These are phyloP conservation scores for Ceratonia siliqua DNA, from an alignment of 306 rosid species.

Conservation along the genomic window DNA sequence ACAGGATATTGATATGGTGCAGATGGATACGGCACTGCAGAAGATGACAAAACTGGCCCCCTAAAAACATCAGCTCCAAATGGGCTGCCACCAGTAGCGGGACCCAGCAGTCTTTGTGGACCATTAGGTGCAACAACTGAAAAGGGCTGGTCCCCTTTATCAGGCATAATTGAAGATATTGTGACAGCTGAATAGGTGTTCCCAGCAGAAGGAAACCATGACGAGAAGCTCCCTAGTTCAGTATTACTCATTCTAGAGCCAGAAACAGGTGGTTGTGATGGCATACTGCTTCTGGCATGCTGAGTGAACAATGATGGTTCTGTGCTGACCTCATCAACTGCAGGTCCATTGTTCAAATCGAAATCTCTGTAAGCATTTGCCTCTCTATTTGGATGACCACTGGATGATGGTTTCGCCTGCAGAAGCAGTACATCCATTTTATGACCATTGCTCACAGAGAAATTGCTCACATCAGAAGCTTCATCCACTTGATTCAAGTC, in stretches of 20 bases:
- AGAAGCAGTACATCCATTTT: conserved; percentile 41
- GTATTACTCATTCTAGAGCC: conserved; percentile 54
- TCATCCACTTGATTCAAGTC: conserved; percentile 67
- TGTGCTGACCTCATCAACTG: conserved; percentile 45
- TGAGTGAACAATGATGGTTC: conserved; percentile 48
- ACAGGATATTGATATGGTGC: conserved; percentile 57
- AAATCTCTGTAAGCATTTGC: conserved; percentile 51
- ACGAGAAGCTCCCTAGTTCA: conserved; percentile 55
- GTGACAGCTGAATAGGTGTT: conserved; percentile 65
- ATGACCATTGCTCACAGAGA: conserved; percentile 36
- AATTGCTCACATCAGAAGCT: conserved; percentile 53
- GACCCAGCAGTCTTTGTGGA: conserved; percentile 57
- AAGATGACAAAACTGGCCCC: conserved; percentile 60
- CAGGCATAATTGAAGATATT: conserved; percentile 63
- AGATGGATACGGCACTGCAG: conserved; percentile 63
- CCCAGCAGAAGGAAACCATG: conserved; percentile 66
- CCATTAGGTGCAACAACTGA: conserved; percentile 62
- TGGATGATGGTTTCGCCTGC: conserved; percentile 40
- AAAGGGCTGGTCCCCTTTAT: conserved; percentile 58
- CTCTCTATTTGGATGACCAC: conserved; percentile 41
- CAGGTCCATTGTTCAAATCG: conserved; percentile 79
- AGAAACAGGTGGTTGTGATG: conserved; percentile 49
- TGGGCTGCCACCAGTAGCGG: conserved; percentile 50
- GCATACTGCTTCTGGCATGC: conserved; percentile 47
- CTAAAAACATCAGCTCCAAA: conserved; percentile 59